A percentile compares a stretch with the other conserved stretches of the same genome.
phyloP scores from a whole-genome alignment of 768 basidiomycete genomes.

The Mycena rosella region DNA sequence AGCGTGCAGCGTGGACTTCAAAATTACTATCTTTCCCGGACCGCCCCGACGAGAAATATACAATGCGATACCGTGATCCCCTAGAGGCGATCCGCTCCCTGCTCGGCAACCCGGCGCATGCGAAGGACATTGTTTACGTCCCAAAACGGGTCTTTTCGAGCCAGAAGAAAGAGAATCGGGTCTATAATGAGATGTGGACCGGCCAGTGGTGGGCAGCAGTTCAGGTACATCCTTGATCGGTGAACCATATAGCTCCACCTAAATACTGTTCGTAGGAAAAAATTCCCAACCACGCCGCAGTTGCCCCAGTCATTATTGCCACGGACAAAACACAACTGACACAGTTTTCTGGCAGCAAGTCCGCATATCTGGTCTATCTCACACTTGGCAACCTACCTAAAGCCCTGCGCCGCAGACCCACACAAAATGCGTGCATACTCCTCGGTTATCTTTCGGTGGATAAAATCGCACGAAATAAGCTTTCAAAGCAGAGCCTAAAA shows the following conservation, averaged over 20 bases:
- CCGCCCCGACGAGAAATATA: constrained; percentile 34
- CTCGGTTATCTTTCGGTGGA: constrained; percentile 55
- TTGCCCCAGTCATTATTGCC: constrained; percentile 1
- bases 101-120: constrained; percentile 46
- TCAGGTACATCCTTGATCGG: no score
- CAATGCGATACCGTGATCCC: constrained; percentile 40
- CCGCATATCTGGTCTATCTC: constrained; percentile 59
- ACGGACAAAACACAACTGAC: constrained; percentile 53
- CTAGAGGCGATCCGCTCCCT: constrained; percentile 47
- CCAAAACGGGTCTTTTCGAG: constrained; percentile 34
- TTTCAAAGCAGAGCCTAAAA: constrained; percentile 18
- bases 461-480: constrained; percentile 42
- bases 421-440: constrained; percentile 47
- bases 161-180: constrained; percentile 26
- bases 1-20: constrained; percentile 42
- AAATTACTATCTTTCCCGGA: constrained; percentile 41
- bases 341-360: constrained; percentile 50
- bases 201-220: constrained; percentile 52
- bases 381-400: constrained; percentile 57
- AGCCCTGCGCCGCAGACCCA: constrained; percentile 38
- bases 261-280: background rate
- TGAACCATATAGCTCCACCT: no score
- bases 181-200: constrained; percentile 54
- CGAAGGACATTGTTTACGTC: constrained; percentile 40
- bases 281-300: background rate